phyloP scores from a whole-genome alignment of 495 filamentous ascomycete species.

The Talaromyces thailandensis region DNA sequence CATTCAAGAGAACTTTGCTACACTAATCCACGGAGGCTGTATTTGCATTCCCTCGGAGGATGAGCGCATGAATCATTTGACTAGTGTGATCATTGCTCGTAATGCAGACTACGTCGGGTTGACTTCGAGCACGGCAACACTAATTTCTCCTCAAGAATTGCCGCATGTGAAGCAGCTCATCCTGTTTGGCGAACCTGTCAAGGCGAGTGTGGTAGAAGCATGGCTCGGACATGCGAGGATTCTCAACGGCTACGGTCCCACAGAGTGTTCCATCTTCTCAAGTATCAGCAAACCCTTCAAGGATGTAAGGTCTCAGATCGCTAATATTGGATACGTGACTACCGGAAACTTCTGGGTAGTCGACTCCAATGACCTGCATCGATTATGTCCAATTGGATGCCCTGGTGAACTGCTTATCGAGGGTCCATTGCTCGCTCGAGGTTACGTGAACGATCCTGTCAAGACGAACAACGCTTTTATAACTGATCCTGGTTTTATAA shows the following conservation, averaged over 20 bases:
- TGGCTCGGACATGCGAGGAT: slow-evolving; percentile 13
- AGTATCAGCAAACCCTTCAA: slow-evolving; percentile 5
- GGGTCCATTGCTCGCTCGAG: slow-evolving; percentile 38
- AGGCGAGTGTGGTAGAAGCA: slow-evolving; percentile 3
- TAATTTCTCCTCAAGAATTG: slow-evolving; percentile 13
- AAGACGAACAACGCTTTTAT: slow-evolving; percentile 38
- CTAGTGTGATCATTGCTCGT: slow-evolving; percentile 15
- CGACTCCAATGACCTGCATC: slow-evolving; percentile 36
- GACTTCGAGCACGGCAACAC: slow-evolving; percentile 14
- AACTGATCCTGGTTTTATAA: slow-evolving; percentile 38
- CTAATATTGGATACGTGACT: slow-evolving; percentile 28
- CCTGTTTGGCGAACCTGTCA: slow-evolving; percentile 13
- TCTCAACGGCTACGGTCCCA: slow-evolving; percentile 42
- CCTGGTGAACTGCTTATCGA: slow-evolving; percentile 49
- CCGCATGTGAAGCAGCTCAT: slow-evolving; percentile 14
- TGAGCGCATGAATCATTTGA: slow-evolving; percentile 18
- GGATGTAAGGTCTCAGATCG: neutral
- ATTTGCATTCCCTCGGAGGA: slow-evolving; percentile 19
- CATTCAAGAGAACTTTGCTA: slow-evolving; percentile 30
- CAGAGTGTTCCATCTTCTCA: slow-evolving; percentile 25
- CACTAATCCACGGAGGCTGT: slow-evolving; percentile 30
- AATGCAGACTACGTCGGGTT: slow-evolving; percentile 16
- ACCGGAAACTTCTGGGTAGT: slow-evolving; percentile 39
- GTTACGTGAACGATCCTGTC: slow-evolving; percentile 40
- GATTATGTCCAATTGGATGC: slow-evolving; percentile 39